phyloP scores from a whole-genome alignment of 208 protist species.

The Naegleria fowleri region DNA sequence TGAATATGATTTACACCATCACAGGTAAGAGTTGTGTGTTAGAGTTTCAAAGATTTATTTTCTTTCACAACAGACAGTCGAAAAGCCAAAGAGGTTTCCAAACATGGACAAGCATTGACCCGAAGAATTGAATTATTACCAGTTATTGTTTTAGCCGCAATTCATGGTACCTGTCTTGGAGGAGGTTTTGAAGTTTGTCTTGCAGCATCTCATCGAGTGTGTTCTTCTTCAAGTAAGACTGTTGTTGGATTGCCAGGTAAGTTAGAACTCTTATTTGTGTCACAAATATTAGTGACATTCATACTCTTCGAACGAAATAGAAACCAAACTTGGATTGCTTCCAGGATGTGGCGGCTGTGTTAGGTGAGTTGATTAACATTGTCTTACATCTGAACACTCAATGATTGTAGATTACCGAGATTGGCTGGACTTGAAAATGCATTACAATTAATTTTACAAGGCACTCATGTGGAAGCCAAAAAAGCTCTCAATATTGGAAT shows the following conservation, averaged over 20 bases:
- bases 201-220: constrained; percentile 74
- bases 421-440: constrained; percentile 76
- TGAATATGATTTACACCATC: not conserved
- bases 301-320: constrained; percentile 11
- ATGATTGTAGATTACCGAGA: constrained; percentile 82
- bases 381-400: constrained; percentile 23
- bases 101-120: constrained; percentile 55
- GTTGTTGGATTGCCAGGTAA: constrained; percentile 54
- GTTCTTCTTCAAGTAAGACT: not conserved
- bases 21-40: too few relatives aligned
- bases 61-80: too few relatives aligned
- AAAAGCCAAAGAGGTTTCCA: constrained; percentile 36
- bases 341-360: constrained; percentile 60
- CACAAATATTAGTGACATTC: too few relatives aligned
- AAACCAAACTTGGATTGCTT: constrained; percentile 84
- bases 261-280: too few relatives aligned
- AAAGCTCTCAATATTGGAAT: constrained; percentile 67
- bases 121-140: constrained; percentile 56
- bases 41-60: too few relatives aligned
- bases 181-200: constrained; percentile 87
- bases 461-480: constrained; percentile 56
- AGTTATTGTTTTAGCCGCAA: constrained; percentile 78
- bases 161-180: constrained; percentile 82
- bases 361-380: not conserved
- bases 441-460: constrained; percentile 69